A percentile compares a stretch with the other conserved stretches of the same genome.
Conservation (phyloP, 306 rosid genomes). For the Lithocarpus polystachyus region DNA sequence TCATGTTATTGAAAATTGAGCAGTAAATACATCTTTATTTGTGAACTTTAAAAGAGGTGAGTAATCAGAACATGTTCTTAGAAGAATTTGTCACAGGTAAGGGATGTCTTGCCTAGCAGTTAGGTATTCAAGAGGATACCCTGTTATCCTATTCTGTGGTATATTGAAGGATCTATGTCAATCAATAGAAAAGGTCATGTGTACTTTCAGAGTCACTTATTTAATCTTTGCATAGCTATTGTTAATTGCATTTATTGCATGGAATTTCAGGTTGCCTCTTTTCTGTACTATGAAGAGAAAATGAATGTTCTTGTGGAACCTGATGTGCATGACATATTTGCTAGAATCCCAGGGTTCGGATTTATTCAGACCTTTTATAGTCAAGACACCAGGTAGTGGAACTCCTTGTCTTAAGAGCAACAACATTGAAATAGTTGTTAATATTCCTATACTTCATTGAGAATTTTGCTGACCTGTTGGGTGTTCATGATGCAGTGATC, state of each 20-base stretch:
- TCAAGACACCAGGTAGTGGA: constrained; percentile 81
- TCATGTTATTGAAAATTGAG: background rate
- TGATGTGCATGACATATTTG: constrained; percentile 88
- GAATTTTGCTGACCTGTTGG: constrained; percentile 29
- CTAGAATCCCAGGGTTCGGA: constrained; percentile 95
- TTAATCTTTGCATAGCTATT: constrained; percentile 12
- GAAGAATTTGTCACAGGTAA: background rate
- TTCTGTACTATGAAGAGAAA: constrained; percentile 77
- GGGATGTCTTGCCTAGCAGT: background rate
- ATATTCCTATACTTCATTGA: constrained; percentile 18
- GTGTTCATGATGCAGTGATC: constrained; percentile 61
- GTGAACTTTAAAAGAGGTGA: background rate
- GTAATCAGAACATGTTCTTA: background rate
- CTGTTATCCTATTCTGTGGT: background rate
- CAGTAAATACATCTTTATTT: background rate
- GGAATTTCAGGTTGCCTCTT: constrained; percentile 69
- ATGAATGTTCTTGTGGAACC: constrained; percentile 94
- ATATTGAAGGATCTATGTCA: background rate
- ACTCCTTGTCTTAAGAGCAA: constrained; percentile 29
- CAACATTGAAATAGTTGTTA: constrained; percentile 4
- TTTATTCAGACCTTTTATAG: constrained; percentile 93
- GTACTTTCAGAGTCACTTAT: background rate
- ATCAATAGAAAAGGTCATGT: background rate
- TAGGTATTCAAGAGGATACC: background rate
- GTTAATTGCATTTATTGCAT: constrained; percentile 15